A percentile compares a stretch with the other conserved stretches of the same genome.
These are phyloP conservation scores for Alternaria panax DNA, from an alignment of 2,329 filamentous ascomycete species.

Conservation along the genomic window DNA sequence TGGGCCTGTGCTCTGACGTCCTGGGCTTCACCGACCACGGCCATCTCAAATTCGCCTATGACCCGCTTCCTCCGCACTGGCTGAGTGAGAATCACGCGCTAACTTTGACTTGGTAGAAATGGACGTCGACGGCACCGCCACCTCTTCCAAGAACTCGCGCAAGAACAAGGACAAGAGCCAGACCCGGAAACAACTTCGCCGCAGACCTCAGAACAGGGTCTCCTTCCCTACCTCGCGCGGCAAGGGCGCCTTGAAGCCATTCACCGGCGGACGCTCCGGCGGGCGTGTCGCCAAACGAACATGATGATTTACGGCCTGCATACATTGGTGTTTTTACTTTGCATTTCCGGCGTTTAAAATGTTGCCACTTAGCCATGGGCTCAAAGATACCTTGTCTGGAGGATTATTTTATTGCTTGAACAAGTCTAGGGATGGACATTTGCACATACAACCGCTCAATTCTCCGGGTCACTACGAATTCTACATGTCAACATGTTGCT, in stretches of 20 bases:
- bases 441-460: background rate
- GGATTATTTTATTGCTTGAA: background rate
- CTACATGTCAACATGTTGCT: background rate
- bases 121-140: constrained; percentile 48
- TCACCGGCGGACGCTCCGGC: constrained; percentile 25
- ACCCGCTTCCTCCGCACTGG: constrained; percentile 42
- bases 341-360: constrained; percentile 38
- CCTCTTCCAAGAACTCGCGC: constrained; percentile 31
- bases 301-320: constrained; percentile 26
- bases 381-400: constrained; percentile 39
- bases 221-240: constrained; percentile 46
- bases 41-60: constrained; percentile 48
- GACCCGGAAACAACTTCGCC: constrained; percentile 47
- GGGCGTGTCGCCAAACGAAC: constrained; percentile 38
- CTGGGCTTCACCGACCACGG: constrained; percentile 48
- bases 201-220: constrained; percentile 51
- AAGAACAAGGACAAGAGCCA: constrained; percentile 46
- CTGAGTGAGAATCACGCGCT: constrained; percentile 45
- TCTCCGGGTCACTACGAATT: background rate
- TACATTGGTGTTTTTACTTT: constrained; percentile 26
- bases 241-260: constrained; percentile 47
- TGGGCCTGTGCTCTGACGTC: constrained; percentile 51
- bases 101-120: constrained; percentile 47
- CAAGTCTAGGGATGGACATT: background rate
- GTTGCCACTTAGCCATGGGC: constrained; percentile 23